These are phyloP conservation scores for Aspergillus leporis DNA, from an alignment of 495 filamentous ascomycete species.

Conservation along the genomic window DNA sequence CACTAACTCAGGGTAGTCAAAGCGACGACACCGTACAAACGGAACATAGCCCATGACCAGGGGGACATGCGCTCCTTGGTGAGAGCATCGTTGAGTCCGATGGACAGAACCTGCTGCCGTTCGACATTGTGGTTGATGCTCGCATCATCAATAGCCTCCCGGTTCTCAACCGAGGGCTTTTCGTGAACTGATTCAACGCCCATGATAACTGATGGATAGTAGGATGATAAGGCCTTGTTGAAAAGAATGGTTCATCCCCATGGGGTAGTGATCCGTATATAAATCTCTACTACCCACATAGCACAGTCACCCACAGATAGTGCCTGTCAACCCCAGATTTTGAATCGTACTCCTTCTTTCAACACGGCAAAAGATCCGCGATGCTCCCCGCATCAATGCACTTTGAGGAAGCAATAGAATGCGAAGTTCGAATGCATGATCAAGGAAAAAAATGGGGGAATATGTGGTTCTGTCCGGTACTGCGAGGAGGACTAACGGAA, in stretches of 20 bases:
- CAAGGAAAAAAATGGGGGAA: not conserved
- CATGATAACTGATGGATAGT: not conserved
- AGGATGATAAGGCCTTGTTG: not conserved
- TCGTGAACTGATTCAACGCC: not conserved
- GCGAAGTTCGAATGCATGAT: not conserved
- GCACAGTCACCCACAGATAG: not conserved
- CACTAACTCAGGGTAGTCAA: slow-evolving; percentile 11
- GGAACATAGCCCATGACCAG: slow-evolving; percentile 12
- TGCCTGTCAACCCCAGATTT: slow-evolving; percentile 8
- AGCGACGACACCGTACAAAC: slow-evolving; percentile 6
- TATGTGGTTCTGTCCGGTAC: not conserved
- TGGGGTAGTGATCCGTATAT: slow-evolving; percentile 5
- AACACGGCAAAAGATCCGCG: slow-evolving; percentile 2
- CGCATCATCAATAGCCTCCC: slow-evolving; percentile 1
- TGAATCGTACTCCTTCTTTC: not conserved
- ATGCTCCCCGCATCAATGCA: slow-evolving; percentile 3
- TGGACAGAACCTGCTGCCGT: slow-evolving; percentile 11
- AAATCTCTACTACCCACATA: not conserved
- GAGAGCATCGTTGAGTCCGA: slow-evolving; percentile 13
- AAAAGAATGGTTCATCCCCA: not conserved
- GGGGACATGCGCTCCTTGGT: slow-evolving; percentile 8
- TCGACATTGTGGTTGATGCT: not conserved
- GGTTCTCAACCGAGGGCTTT: slow-evolving; percentile 11
- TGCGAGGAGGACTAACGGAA: not conserved
- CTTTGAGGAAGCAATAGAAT: not conserved